Percentiles rank a stretch among this genome's conserved stretches.
These are phyloP conservation scores for Eucalyptus pauciflora DNA, from an alignment of 345 rosid species.

Conservation along the genomic window DNA sequence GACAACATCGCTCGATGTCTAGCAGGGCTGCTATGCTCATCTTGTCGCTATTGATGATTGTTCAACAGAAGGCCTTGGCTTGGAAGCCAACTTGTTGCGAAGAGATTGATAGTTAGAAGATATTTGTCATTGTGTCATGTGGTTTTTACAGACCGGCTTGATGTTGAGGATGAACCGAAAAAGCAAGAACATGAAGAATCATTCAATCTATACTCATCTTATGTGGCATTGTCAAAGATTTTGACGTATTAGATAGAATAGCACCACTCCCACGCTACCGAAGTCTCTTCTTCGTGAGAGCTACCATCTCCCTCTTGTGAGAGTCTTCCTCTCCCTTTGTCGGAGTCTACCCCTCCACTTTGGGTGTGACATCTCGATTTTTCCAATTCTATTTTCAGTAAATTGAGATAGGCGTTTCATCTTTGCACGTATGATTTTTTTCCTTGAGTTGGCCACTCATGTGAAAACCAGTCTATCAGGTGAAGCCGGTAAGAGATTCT, in stretches of 20 bases:
- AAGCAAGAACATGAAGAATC: background rate
- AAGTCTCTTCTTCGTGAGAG: too few relatives aligned
- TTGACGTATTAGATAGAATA: background rate
- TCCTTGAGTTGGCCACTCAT: too few relatives aligned
- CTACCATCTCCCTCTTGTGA: too few relatives aligned
- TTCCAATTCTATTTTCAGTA: too few relatives aligned
- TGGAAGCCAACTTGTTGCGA: background rate
- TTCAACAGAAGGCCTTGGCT: background rate
- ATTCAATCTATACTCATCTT: background rate
- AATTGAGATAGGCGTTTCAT: too few relatives aligned
- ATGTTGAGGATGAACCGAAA: background rate
- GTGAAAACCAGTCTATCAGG: too few relatives aligned
- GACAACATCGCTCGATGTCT: background rate
- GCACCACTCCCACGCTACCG: background rate
- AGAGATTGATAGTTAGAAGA: background rate
- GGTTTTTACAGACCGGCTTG: background rate
- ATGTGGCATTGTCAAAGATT: background rate
- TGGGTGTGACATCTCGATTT: too few relatives aligned
- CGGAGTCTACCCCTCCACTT: too few relatives aligned
- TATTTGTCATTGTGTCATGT: background rate
- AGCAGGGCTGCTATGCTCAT: background rate
- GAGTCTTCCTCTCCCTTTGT: too few relatives aligned
- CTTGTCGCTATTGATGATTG: background rate
- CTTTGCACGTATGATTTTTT: too few relatives aligned
- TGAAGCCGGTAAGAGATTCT: too few relatives aligned